Base-by-base conservation (phyloP, 257 asterid genomes). In the Salvia rosmarinus region DNA sequence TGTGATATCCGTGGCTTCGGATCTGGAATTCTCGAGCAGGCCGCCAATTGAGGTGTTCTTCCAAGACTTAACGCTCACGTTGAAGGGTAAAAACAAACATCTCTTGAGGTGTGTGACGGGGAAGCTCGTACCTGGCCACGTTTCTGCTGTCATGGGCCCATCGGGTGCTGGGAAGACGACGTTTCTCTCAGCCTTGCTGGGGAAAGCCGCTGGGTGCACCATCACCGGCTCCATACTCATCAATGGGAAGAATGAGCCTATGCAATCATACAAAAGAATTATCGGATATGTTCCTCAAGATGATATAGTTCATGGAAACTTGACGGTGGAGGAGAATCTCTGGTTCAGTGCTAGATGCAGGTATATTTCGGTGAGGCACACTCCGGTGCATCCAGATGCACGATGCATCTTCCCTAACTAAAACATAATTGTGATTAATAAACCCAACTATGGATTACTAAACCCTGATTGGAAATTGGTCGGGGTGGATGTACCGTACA, bases 261-360 rank as follows among this genome's bases (percentile, higher is more conserved):
- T 95, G 88, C 93, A 86, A 70, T 88, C 97, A 10, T 95, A 86
- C 78, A 95, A 88, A 82, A 91, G 75, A 78, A 88, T 95, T 42
- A 87, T 88, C 23, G 98, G 99, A 20, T 95, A 84, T 75, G 99
- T 95, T 34, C 99, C 99, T 42, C 99, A 95, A 72, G 99, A 95
- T 70, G 99, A 95, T 77, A 89, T 91, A 64, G 99, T 95, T 61
- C 99, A 95, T 62, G 99, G 98, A 59, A 95, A 95, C 84, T 85
- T 94, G 83, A 91, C 98, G 0, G 98, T 94, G 71, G 99, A 94
- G 81, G 99, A 94, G 87, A 94, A 95, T 80, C 96, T 95, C 51
- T 95, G 99, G 99, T 95, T 95, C 80, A 95, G 99, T 78, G 99
- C 99, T 78, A 78, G 98, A 77, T 94, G 99, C 97, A 94, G 99